These are phyloP conservation scores for Populus hybrid DNA, from an alignment of 441 rosid genomes.

Conservation along the genomic window DNA sequence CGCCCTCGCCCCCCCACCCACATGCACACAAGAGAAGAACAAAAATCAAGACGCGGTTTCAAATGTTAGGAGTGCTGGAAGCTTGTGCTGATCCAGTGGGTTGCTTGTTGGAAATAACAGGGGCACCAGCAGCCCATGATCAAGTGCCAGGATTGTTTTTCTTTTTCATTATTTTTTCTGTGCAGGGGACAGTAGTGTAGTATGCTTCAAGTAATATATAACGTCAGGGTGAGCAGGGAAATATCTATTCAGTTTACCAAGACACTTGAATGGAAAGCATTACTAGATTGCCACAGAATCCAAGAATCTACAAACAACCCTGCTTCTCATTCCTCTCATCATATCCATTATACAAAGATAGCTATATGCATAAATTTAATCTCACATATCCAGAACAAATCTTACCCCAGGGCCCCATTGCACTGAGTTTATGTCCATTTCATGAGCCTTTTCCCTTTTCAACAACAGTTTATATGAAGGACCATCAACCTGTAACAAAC, in stretches of 20 bases:
- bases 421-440: conserved; percentile 82
- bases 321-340: not conserved
- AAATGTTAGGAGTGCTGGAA: not conserved
- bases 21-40: not conserved
- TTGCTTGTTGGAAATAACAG: not conserved
- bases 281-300: not conserved
- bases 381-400: conserved; percentile 19
- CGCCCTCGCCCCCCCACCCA: not conserved
- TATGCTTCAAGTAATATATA: not conserved
- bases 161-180: too few species aligned
- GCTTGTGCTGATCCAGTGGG: not conserved
- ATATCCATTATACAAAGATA: not conserved
- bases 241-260: not conserved
- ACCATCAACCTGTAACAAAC: conserved; percentile 52
- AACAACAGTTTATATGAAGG: conserved; percentile 60
- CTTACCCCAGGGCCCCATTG: conserved; percentile 83
- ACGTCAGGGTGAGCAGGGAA: not conserved
- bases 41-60: not conserved
- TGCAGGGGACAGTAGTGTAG: not conserved
- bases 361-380: not conserved
- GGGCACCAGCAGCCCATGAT: not conserved
- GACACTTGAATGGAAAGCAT: not conserved
- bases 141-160: not conserved
- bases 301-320: not conserved
- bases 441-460: conserved; percentile 88